Evolutionary conservation across 805 yeast species (phyloP), one percentile per base, ranked within the genome.

Genomic region (Sugiyamaella smithiae): DNA sequence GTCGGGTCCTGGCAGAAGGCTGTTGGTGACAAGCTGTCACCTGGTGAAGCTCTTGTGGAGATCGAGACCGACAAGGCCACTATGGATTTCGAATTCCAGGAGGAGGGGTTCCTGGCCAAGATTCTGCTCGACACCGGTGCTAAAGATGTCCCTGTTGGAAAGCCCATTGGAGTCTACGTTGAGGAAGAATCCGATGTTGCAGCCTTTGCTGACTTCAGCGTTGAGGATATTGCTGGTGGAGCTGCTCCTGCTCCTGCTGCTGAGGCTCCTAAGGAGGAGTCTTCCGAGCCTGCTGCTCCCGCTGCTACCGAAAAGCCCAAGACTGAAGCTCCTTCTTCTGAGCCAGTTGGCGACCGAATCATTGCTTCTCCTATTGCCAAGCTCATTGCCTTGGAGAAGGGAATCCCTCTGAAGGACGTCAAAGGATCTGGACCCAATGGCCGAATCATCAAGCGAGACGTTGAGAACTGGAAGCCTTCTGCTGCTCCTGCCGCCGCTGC

Each of bases 41-140:
- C 97, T 17, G 99, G 99, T 70, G 97, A 90, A 66, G 83, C 93
- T 41, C 80, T 91, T 59, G 97, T 97, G 52, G 98, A 91, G 73
- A 85, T 91, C 57, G 99, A 91, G 74, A 91, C 99, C 59, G 99
- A 90, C 70, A 90, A 90, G 76, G 97, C 98, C 46, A 82, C 89
- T 53, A 91, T 90, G 97, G 98, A 90, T 73, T 91, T 88, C 61
- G 98, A 90, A 73, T 91, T 90, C 77, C 97, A 90, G 75, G 98
- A 90, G 64, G 99, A 91, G 56, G 97, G 97, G 46, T 89, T 64
- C 73, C 72, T 89, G 63, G 97, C 97, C 56, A 88, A 89, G 75
- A 84, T 87, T 61, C 71, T 89, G 57, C 78, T 88, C 53, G 88
- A 79, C 26, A 88, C 81, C 51, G 96, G 97, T 48, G 71, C 96